Conservation (phyloP, 768 basidiomycete species). For the Pholiota microspora region DNA sequence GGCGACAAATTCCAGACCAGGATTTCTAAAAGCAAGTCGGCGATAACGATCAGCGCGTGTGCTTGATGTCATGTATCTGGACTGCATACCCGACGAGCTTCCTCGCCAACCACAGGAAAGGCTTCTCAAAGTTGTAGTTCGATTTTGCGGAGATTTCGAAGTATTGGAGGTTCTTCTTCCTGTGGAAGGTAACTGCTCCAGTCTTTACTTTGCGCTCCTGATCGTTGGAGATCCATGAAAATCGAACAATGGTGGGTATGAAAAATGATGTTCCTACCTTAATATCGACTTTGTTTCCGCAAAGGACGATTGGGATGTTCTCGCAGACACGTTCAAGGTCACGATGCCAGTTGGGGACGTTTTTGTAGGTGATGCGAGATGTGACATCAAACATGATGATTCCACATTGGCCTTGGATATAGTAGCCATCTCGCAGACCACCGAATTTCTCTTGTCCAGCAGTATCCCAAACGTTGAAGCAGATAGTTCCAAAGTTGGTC, state of each 20-base stretch:
- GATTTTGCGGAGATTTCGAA: slow-evolving; percentile 99
- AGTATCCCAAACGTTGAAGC: slow-evolving; percentile 99
- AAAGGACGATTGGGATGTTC: slow-evolving; percentile 98
- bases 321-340: slow-evolving; percentile 99
- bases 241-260: slow-evolving; percentile 6
- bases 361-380: slow-evolving; percentile 99
- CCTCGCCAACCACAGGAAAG: slow-evolving; percentile 98
- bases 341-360: slow-evolving; percentile 99
- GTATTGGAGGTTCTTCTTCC: slow-evolving; percentile 99
- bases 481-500: slow-evolving; percentile 98
- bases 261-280: slow-evolving; percentile 59
- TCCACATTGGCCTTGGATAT: slow-evolving; percentile 97
- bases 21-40: slow-evolving; percentile 52
- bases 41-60: slow-evolving; percentile 4
- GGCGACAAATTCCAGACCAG: slow-evolving; percentile 90
- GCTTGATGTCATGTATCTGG: not conserved
- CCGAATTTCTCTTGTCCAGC: slow-evolving; percentile 99
- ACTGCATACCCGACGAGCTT: slow-evolving; percentile 89
- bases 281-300: slow-evolving; percentile 99
- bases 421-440: slow-evolving; percentile 95
- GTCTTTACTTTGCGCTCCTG: slow-evolving; percentile 99
- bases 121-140: slow-evolving; percentile 99
- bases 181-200: slow-evolving; percentile 97
- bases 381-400: slow-evolving; percentile 99
- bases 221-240: slow-evolving; percentile 7